These are phyloP conservation scores for Podospora pseudoanserina DNA, from an alignment of 495 filamentous ascomycete species.

Conservation along the genomic window DNA sequence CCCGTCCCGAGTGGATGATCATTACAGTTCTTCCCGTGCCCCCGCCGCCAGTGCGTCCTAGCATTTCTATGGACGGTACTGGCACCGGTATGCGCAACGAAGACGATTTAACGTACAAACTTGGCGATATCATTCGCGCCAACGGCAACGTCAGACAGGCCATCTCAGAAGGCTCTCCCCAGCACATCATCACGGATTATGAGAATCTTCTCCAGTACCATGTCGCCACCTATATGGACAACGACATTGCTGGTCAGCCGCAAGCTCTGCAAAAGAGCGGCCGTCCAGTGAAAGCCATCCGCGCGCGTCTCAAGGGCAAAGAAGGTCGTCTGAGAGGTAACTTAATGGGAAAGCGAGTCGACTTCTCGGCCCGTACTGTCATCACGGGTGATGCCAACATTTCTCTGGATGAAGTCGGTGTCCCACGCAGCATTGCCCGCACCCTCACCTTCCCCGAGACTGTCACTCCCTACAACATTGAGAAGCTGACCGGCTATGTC, in stretches of 20 bases:
- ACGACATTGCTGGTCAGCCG: slow-evolving; percentile 93
- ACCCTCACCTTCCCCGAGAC: slow-evolving; percentile 95
- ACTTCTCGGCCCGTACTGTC: slow-evolving; percentile 98
- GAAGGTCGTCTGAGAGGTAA: slow-evolving; percentile 96
- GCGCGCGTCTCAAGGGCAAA: slow-evolving; percentile 95
- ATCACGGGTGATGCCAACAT: slow-evolving; percentile 98
- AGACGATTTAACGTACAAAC: slow-evolving; percentile 97
- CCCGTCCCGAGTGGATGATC: slow-evolving; percentile 97
- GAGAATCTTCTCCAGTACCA: slow-evolving; percentile 94
- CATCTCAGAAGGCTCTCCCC: slow-evolving; percentile 81
- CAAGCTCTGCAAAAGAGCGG: slow-evolving; percentile 96
- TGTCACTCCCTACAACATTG: slow-evolving; percentile 96
- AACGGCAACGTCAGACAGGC: slow-evolving; percentile 90
- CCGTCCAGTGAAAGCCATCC: slow-evolving; percentile 90
- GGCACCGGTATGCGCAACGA: slow-evolving; percentile 83
- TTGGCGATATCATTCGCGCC: slow-evolving; percentile 96
- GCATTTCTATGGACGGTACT: slow-evolving; percentile 90
- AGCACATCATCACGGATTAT: slow-evolving; percentile 85
- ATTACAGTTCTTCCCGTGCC: slow-evolving; percentile 92
- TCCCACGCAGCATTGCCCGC: slow-evolving; percentile 81
- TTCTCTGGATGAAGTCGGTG: slow-evolving; percentile 93
- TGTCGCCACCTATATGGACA: slow-evolving; percentile 98
- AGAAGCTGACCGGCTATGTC: slow-evolving; percentile 80
- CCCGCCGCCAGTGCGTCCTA: slow-evolving; percentile 90
- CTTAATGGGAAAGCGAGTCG: slow-evolving; percentile 98